Base-by-base conservation (phyloP, 805 yeast species). In the Kazachstania bromeliacearum region DNA sequence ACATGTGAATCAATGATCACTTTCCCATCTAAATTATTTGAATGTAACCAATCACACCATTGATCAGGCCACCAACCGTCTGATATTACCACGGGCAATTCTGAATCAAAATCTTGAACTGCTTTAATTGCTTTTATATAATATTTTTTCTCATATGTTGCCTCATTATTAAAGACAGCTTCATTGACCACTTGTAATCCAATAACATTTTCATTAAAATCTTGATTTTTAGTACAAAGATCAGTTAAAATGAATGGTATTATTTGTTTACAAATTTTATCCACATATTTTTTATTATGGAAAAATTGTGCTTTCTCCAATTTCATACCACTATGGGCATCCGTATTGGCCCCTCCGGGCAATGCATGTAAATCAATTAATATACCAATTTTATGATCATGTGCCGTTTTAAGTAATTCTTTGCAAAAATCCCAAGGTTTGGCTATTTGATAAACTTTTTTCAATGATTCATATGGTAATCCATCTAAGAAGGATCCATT, bases 1-100 rank as follows among this genome's bases (percentile, higher is more conserved):
- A 82, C 71, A 53, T 92, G 98, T 10, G 79, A 67, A 59, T 92
- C 98, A 28, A 89, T 66, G 0, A 88, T 73, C 7, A 85, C 70
- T 2, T 88, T 89, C 4, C 75, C 45, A 12, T 62, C 50, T 9
- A 60, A 52, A 3, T 57, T 57, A 4, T 59, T 58, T 2, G 58
- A 50, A 12, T 53, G 42, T 7, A 85, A 57, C 78, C 81, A 83
- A 41, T 75, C 64, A 17, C 70, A 77, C 84, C 87, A 84, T 52
- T 75, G 83, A 44, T 72, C 71, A 4, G 92, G 72, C 78, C 85
- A 79, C 97, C 97, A 92, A 3, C 95, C 95, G 55, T 89, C 97
- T 2, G 95, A 84, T 24, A 89, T 81, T 13, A 82, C 63, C 5
- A 89, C 65, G 0, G 95, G 95, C 23, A 85, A 59, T 2, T 58